A percentile compares a stretch with the other conserved stretches of the same genome.
Conservation (phyloP, 257 asterid genomes). For the Salvia splendens region DNA sequence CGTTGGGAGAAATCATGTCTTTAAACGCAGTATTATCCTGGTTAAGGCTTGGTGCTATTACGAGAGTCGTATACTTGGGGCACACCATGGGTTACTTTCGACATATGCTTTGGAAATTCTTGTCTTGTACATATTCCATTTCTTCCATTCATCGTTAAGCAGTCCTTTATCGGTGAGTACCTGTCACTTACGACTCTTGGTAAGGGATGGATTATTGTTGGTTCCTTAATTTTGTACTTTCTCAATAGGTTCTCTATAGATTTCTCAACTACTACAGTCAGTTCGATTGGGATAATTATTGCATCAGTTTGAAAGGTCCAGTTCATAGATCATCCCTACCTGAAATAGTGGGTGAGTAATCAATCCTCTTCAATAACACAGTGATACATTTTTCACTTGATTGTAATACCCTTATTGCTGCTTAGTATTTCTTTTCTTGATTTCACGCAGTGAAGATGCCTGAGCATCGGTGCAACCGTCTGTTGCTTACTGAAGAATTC, state of each 20-base stretch:
- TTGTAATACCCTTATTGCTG: background rate
- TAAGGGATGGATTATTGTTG: slow-evolving; percentile 24
- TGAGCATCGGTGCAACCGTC: slow-evolving; percentile 37
- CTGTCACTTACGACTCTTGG: slow-evolving; percentile 13
- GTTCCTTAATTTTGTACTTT: slow-evolving; percentile 17
- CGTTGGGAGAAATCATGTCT: slow-evolving; percentile 74
- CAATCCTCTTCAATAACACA: slow-evolving; percentile 19
- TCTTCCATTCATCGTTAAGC: slow-evolving; percentile 45
- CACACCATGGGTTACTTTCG: slow-evolving; percentile 78
- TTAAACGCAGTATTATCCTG: slow-evolving; percentile 77
- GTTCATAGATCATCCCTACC: slow-evolving; percentile 61
- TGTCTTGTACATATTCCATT: slow-evolving; percentile 49
- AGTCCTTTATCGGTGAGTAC: slow-evolving; percentile 63
- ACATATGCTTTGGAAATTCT: slow-evolving; percentile 58
- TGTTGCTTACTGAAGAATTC: slow-evolving; percentile 63
- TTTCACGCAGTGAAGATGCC: slow-evolving; percentile 60
- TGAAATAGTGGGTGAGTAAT: slow-evolving; percentile 58
- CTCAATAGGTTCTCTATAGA: slow-evolving; percentile 64
- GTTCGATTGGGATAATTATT: slow-evolving; percentile 80
- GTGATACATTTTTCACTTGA: background rate
- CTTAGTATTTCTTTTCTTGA: slow-evolving; percentile 15
- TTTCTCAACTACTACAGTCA: slow-evolving; percentile 77
- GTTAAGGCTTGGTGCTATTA: slow-evolving; percentile 84
- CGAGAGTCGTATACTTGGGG: slow-evolving; percentile 89
- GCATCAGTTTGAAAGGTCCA: slow-evolving; percentile 82